phyloP scores from a whole-genome alignment of 805 yeast species.

The Spathaspora boniae region DNA sequence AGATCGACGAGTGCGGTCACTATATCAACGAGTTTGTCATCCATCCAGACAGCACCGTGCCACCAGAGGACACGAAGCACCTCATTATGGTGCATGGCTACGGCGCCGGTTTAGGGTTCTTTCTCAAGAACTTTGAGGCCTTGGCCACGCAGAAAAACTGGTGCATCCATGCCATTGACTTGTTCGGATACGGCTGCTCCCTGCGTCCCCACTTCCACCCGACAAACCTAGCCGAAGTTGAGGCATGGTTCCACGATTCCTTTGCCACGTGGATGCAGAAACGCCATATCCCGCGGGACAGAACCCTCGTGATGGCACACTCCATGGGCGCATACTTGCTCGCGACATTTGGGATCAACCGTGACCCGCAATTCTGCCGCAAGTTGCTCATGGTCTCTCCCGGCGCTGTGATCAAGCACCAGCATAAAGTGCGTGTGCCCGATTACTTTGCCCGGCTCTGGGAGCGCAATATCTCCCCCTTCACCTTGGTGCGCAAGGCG shows the following conservation, averaged over 20 bases:
- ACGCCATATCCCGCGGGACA: conserved; percentile 36
- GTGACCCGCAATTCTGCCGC: conserved; percentile 54
- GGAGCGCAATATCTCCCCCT: conserved; percentile 87
- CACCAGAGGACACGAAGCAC: conserved; percentile 27
- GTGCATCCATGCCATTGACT: conserved; percentile 81
- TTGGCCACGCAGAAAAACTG: conserved; percentile 38
- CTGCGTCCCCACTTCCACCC: conserved; percentile 68
- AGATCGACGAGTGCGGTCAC: conserved; percentile 21
- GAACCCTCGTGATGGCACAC: conserved; percentile 71
- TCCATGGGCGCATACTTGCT: conserved; percentile 90
- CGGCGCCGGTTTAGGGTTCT: conserved; percentile 44
- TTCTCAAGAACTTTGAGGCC: conserved; percentile 35
- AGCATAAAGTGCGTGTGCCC: conserved; percentile 51
- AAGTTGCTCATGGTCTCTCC: conserved; percentile 83
- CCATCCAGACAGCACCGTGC: conserved; percentile 24
- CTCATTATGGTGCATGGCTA: conserved; percentile 44
- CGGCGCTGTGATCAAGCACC: conserved; percentile 69
- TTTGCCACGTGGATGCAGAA: conserved; percentile 58
- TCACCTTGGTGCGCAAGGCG: conserved; percentile 67
- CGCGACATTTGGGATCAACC: conserved; percentile 59
- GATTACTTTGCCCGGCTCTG: conserved; percentile 76
- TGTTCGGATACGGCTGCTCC: conserved; percentile 88
- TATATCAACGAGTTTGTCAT: conserved; percentile 41
- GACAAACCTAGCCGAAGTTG: conserved; percentile 46
- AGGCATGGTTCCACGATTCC: conserved; percentile 62